Base-by-base conservation (phyloP, 805 yeast genomes). In the Wickerhamiella siamensis region DNA sequence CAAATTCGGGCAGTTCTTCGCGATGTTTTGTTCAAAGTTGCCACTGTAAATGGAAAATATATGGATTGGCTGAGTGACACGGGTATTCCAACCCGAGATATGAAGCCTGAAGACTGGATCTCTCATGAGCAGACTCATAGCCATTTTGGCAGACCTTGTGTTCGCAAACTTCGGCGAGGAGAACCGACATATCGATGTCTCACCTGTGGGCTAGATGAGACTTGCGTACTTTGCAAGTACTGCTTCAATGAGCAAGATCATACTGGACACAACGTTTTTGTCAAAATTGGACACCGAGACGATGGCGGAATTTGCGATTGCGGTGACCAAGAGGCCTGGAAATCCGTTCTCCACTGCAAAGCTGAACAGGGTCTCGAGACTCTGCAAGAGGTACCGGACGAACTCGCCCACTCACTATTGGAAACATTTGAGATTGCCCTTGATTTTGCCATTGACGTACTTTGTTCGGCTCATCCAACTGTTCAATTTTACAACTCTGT, bases 271-370 rank as follows among this genome's bases (percentile, higher is more conserved):
- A 71, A 74, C 37, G 77, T 81, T 6, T 72, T 77, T 43, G 71
- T 75, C 15, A 66, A 74, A 32, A 74, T 81, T 5, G 73, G 72
- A 34, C 65, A 82, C 40, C 52, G 60, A 18, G 79, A 69, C 45
- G 73, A 73, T 43, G 83, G 87, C 31, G 91, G 91, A 0, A 80
- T 79, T 16, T 81, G 93, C 57, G 95, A 83, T 54, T 83, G 95
- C 58, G 94, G 95, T 3, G 94, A 84, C 53, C 73, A 76, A 0
- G 94, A 82, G 53, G 93, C 93, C 0, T 84, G 93, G 86, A 69
- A 65, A 4, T 58, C 58, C 14, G 59, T 66, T 1, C 62, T 75
- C 34, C 53, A 62, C 12, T 83, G 94, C 56, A 64, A 65, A 16
- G 55, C 67, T 38, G 60, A 58, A 32, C 45, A 49, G 10, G 46